Base-by-base conservation (phyloP, 495 filamentous ascomycete species). In the Neurospora sp. region DNA sequence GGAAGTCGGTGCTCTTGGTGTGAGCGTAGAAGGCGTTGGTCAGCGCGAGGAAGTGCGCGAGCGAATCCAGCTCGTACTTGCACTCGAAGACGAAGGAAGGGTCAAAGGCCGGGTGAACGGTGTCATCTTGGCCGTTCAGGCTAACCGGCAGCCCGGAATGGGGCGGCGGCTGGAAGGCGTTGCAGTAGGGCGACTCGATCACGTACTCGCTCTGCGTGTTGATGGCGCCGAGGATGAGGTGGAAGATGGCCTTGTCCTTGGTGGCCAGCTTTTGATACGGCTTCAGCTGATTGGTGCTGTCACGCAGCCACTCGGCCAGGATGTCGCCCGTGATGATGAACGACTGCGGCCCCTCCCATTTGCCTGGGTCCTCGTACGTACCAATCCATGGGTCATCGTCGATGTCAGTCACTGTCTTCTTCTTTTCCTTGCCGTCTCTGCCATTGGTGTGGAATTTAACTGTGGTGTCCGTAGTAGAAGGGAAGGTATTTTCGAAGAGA, bases 311-410 rank as follows among this genome's bases (percentile, higher is more conserved):
- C 82, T 98, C 96, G 7, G 96, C 96, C 77, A 98, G 91, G 79
- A 99, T 99, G 77, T 99, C 96, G n/a, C 95, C 95, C 0, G 96
- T 99, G 68, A 99, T 96, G 74, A 99, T 92, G 81, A 99, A 99
- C 42, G 90, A 94, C 80, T 98, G 95, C 1, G 91, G 81, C 0
- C 94, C 94, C 72, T 91, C 86, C 94, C 94, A 97, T 73, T 87
- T 84, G 3, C 87, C 86, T 38, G 84, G 82, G 31, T 89, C 88
- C 7, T 72, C 45, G 10, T 75, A 78, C 68, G 71, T 39, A 61
- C 70, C 39, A 2, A 35, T 35, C 53, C 53, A 65, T 37, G 53
- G 73, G 10, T 70, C 39, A 45, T 75, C 71, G 22, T 70, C 72
- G 45, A 37, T 47, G 27, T 37, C 72, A 4, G 75, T 59, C 20